phyloP scores from a whole-genome alignment of 2,329 filamentous ascomycete species.

The Bipolaris zeicola region DNA sequence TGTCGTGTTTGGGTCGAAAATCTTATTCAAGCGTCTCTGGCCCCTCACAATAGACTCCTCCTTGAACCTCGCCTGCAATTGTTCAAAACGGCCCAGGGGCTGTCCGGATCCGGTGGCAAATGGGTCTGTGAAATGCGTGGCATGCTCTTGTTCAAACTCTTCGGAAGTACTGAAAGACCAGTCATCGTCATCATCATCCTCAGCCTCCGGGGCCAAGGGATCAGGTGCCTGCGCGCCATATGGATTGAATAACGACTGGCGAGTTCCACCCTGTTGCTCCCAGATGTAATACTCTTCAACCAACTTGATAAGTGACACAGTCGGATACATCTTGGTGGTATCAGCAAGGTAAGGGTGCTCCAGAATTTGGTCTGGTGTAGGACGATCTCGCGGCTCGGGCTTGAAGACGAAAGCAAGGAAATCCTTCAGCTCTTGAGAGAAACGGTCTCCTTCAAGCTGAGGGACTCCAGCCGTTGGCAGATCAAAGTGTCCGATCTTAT shows the following conservation, averaged over 20 bases:
- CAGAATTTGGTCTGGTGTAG: constrained; percentile 71
- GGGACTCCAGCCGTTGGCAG: constrained; percentile 60
- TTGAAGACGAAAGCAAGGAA: constrained; percentile 76
- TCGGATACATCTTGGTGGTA: constrained; percentile 67
- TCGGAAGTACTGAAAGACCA: constrained; percentile 71
- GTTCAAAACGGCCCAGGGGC: constrained; percentile 39
- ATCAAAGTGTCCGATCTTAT: constrained; percentile 43
- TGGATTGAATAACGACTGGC: constrained; percentile 67
- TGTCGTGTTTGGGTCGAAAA: constrained; percentile 61
- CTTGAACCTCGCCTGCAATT: constrained; percentile 57
- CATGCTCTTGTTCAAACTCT: constrained; percentile 58
- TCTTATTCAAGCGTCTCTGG: constrained; percentile 60
- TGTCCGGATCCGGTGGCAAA: constrained; percentile 45
- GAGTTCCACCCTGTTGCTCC: constrained; percentile 74
- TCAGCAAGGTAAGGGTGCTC: constrained; percentile 71
- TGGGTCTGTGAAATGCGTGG: constrained; percentile 53
- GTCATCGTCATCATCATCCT: constrained; percentile 57
- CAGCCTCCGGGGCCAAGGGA: constrained; percentile 49
- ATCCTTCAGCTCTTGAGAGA: constrained; percentile 70
- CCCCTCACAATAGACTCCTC: constrained; percentile 64
- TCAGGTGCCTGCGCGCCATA: constrained; percentile 64
- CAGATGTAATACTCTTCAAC: constrained; percentile 75
- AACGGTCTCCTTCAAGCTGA: constrained; percentile 71
- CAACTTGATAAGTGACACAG: constrained; percentile 65
- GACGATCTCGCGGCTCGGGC: constrained; percentile 69